Evolutionary conservation across 305 asterid species (phyloP).

Genomic region (Striga hermonthica): DNA sequence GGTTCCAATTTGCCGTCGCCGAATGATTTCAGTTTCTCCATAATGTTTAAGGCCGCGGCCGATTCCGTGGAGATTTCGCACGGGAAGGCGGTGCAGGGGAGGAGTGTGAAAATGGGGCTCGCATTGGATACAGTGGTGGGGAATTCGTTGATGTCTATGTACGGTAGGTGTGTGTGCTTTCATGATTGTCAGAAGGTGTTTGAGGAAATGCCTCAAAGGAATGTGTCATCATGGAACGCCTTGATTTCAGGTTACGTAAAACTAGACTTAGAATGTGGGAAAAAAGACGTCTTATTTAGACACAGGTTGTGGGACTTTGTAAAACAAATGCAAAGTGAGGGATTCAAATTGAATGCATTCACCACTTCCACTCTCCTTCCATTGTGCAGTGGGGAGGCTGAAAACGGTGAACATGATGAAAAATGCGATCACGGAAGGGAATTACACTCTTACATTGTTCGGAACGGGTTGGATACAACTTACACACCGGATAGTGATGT

Average conservation of each 20-base stretch:
- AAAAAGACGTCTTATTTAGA: conserved; percentile 9
- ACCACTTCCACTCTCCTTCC: conserved; percentile 57
- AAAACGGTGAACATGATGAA: conserved; percentile 7
- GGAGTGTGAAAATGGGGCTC: conserved; percentile 44
- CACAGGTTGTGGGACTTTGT: conserved; percentile 43
- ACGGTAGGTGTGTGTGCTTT: conserved; percentile 43
- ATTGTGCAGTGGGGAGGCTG: conserved; percentile 35
- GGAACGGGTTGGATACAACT: conserved; percentile 38
- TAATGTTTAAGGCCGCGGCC: conserved; percentile 44
- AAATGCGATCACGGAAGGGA: conserved; percentile 46
- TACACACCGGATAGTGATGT: conserved; percentile 36
- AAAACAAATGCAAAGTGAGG: conserved; percentile 51
- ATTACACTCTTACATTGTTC: conserved; percentile 51
- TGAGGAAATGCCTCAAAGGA: conserved; percentile 58
- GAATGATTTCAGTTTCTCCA: conserved; percentile 65
- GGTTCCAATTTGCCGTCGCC: conserved; percentile 30
- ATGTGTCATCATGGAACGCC: conserved; percentile 57
- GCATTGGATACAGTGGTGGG: conserved; percentile 54
- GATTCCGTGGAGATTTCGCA: conserved; percentile 39
- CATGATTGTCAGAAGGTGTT: conserved; percentile 49
- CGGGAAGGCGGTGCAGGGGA: conserved; percentile 51
- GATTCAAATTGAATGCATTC: conserved; percentile 46
- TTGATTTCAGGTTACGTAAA: conserved; percentile 47
- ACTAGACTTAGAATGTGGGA: conserved; percentile 21
- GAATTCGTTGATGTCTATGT: conserved; percentile 61